Base-by-base conservation (phyloP, 768 basidiomycete species). In the Collybia mongolica region DNA sequence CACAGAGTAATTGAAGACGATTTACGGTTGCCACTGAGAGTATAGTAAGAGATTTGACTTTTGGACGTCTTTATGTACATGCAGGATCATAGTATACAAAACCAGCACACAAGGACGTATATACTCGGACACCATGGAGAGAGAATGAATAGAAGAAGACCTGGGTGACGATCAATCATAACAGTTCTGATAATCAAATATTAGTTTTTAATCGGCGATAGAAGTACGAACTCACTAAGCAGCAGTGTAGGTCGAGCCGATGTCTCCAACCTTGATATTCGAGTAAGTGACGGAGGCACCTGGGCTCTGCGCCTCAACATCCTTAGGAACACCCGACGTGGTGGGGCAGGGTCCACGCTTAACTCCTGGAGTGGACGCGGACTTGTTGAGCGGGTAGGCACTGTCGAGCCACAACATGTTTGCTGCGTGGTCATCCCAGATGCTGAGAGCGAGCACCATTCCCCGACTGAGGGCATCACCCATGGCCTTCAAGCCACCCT, bases 401-500 rank as follows among this genome's bases (percentile, higher is more conserved):
- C 51, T 51, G 46, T 65, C 64, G 50, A 65, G 55, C 64, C 64
- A 65, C 45, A 60, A 51, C 63, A 65, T 64, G 48, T 60, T 54
- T 47, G 57, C 59, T 26, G 56, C 66, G 54, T 73, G 61, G 66
- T 76, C 74, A 58, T 73, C 74, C 73, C 73, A 73, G 48, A 76
- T 53, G 42, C 58, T 63, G 55, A 76, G 54, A 45, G 71, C 71
- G 44, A 77, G 60, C 28, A 75, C 75, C 68, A 76, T 72, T 11
- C 77, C 78, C 39, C 62, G 59, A 36, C 54, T 57, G 54, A 77
- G 61, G 7, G 75, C 60, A 43, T 55, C 57, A 18, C 63, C 58
- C 63, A 72, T 69, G n/a, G 51, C 58, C n/a, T 60, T 54, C 29
- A 79, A 60, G 28, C 77, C 76, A 47, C 77, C 76, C 53, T 70